phyloP scores from a whole-genome alignment of 208 protist species.

The Leishmania arabica region DNA sequence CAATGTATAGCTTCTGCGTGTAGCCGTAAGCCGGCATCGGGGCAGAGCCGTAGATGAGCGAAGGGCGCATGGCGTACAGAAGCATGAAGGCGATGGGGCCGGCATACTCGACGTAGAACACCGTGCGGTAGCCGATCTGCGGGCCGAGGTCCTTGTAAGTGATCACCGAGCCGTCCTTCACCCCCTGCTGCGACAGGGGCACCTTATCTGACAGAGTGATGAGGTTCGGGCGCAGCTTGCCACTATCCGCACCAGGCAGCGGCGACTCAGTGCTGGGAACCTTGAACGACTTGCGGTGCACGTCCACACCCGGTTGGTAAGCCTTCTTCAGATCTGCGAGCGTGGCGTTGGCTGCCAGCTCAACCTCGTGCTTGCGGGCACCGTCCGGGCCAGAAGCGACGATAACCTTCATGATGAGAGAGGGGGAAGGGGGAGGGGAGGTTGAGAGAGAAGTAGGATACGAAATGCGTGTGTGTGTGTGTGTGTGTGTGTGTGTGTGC shows the following conservation, averaged over 20 bases:
- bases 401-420: constrained; percentile 69
- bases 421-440: background rate
- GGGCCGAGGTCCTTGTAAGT: constrained; percentile 93
- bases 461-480: background rate
- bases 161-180: constrained; percentile 68
- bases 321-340: constrained; percentile 71
- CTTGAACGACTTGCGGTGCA: constrained; percentile 81
- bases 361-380: constrained; percentile 48
- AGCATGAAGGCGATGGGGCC: constrained; percentile 93
- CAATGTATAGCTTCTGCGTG: constrained; percentile 81
- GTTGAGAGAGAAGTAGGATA: background rate
- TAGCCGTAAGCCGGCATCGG: constrained; percentile 45
- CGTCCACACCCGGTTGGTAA: constrained; percentile 56
- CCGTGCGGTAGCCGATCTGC: constrained; percentile 93
- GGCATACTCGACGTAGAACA: constrained; percentile 96
- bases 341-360: constrained; percentile 61
- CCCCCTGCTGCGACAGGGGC: constrained; percentile 62
- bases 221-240: constrained; percentile 44
- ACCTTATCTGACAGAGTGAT: constrained; percentile 51
- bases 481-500: background rate
- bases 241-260: constrained; percentile 36
- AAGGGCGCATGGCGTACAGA: constrained; percentile 75
- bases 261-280: constrained; percentile 29
- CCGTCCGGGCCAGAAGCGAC: constrained; percentile 52
- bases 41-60: constrained; percentile 67